Conservation (phyloP, 805 yeast genomes). For the Kodamaea neixiangensis region DNA sequence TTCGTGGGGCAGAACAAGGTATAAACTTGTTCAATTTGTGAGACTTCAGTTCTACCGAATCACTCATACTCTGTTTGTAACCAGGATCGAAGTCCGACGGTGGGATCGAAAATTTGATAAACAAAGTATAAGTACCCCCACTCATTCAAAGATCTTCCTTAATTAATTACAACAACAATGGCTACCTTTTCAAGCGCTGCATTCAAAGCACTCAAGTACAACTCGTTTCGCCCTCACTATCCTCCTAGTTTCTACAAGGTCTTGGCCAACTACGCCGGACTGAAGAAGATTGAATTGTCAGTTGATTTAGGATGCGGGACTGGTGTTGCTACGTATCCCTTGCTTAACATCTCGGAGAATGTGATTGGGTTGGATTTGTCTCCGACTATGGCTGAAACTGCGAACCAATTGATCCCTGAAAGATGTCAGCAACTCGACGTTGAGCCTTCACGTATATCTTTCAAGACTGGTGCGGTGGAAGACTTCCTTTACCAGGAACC, state of each 20-base stretch:
- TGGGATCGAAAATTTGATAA: neutral
- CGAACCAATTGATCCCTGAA: constrained; percentile 30
- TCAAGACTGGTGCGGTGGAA: constrained; percentile 36
- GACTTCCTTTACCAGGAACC: constrained; percentile 12
- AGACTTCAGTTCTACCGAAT: neutral
- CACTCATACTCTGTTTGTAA: neutral
- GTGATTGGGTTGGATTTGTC: constrained; percentile 52
- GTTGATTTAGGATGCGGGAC: constrained; percentile 55
- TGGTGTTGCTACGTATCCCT: constrained; percentile 51
- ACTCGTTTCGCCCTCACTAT: constrained; percentile 44
- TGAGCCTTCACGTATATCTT: constrained; percentile 26
- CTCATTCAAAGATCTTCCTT: neutral
- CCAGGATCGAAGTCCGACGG: neutral
- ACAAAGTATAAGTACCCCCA: neutral
- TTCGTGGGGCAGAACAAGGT: neutral
- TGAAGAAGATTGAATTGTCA: constrained; percentile 21
- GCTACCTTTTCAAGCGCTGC: constrained; percentile 34
- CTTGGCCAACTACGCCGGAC: constrained; percentile 25
- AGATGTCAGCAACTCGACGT: constrained; percentile 12
- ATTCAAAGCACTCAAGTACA: constrained; percentile 36
- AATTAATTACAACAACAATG: constrained; percentile 18
- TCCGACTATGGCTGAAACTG: constrained; percentile 47
- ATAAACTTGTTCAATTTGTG: too few species aligned
- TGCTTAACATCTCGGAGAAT: constrained; percentile 37
- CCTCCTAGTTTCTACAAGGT: constrained; percentile 39